Base-by-base conservation (phyloP, 163 green algal genomes). In the Scenedesmus sp. region DNA sequence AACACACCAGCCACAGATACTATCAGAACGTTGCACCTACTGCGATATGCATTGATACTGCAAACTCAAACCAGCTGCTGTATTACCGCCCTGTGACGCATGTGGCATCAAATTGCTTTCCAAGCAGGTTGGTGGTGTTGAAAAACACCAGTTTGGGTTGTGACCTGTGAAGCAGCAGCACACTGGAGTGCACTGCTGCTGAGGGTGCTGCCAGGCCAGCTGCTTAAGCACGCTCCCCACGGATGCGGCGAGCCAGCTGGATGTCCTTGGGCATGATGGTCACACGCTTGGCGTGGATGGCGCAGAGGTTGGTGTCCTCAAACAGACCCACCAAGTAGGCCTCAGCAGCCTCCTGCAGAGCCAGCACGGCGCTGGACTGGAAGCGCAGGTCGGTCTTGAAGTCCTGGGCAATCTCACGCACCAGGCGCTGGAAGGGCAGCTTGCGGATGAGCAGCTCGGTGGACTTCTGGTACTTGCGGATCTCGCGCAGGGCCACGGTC, bases 251-350 rank as follows among this genome's bases (percentile, higher is more conserved):
- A 42, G 97, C 97, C 89, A 99, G 94, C 96, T 99, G 98, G 93
- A 99, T 98, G 93, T 99, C 98, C 95, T 99, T 99, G 93, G 98
- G 98, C 98, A 99, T 99, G 95, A 99, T 99, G 89, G 98, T 99
- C 30, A 99, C 98, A 87, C 98, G 97, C 96, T 99, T 99, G 95
- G 98, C 98, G 95, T 99, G 98, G 96, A 99, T 99, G 91, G 98
- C 98, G 90, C 96, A 98, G 91, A 96, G 97, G 94, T 97, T 96
- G 89, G 95, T 96, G 92, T 97, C 94, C 92, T 96, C 94, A 80
- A 96, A 96, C 83, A 96, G 93, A 81, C 94, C 94, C 59, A 96
- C 94, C 92, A 95, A 89, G 92, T 95, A 98, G 2, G 95, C 95
- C 94, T 98, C 96, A 70, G 95, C 94, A 30, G 95, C 95, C 93